Percentiles rank a stretch among this genome's conserved stretches.
These are phyloP conservation scores for Hyphopichia pseudoburtonii DNA, from an alignment of 1,139 yeast species.

Conservation along the genomic window DNA sequence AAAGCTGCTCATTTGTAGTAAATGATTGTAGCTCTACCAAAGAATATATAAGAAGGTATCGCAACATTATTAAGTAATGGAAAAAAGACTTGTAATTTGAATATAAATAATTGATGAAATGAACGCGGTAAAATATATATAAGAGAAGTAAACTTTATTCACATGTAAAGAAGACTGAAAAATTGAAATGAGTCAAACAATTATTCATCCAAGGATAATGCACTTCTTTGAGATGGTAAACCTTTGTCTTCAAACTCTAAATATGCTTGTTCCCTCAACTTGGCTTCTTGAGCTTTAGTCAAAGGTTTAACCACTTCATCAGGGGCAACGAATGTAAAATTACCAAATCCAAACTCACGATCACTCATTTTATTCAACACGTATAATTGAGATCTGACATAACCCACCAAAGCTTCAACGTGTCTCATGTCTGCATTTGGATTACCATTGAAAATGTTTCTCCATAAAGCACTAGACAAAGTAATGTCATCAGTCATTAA, in stretches of 20 bases:
- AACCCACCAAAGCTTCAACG: conserved; percentile 83
- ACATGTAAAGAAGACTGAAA: background rate
- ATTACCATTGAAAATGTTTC: conserved; percentile 87
- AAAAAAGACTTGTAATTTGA: too few relatives aligned
- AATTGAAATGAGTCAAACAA: background rate
- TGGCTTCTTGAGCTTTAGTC: conserved; percentile 58
- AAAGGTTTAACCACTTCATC: conserved; percentile 74
- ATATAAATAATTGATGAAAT: too few relatives aligned
- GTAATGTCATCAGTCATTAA: conserved; percentile 80
- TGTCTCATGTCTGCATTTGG: conserved; percentile 79
- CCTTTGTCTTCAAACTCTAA: conserved; percentile 35
- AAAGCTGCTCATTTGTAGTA: too few relatives aligned
- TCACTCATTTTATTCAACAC: conserved; percentile 84
- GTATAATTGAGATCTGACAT: conserved; percentile 84
- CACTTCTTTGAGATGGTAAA: conserved; percentile 64
- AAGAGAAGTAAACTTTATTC: background rate
- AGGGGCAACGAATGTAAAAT: conserved; percentile 84
- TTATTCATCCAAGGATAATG: conserved; percentile 60
- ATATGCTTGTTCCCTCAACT: conserved; percentile 41
- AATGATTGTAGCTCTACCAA: too few relatives aligned
- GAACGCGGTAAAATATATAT: background rate
- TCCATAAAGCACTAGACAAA: conserved; percentile 85
- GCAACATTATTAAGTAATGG: too few relatives aligned
- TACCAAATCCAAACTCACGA: conserved; percentile 89
- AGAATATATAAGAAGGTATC: too few relatives aligned